Conservation (phyloP, 805 yeast species). For the Candida hispaniensis region DNA sequence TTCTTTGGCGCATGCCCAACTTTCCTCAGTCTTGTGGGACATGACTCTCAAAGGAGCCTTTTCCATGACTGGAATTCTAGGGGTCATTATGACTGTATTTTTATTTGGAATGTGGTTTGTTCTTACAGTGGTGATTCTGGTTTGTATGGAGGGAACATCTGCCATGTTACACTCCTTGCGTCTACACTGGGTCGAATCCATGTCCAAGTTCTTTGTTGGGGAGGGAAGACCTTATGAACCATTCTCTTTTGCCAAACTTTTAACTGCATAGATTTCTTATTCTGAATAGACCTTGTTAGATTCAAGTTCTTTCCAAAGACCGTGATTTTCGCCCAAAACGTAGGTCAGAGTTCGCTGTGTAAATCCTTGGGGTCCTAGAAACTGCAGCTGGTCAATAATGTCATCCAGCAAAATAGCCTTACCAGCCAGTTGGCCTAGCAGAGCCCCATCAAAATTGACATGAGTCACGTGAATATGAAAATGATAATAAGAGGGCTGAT, state of each 20-base stretch:
- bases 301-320: constrained; percentile 42
- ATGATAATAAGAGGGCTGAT: constrained; percentile 94
- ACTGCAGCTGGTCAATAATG: constrained; percentile 57
- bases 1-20: constrained; percentile 92
- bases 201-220: constrained; percentile 97
- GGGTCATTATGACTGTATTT: constrained; percentile 63
- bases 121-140: constrained; percentile 81
- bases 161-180: constrained; percentile 98
- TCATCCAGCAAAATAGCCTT: constrained; percentile 76
- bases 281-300: not conserved
- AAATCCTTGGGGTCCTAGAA: constrained; percentile 48
- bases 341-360: constrained; percentile 49
- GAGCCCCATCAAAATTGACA: constrained; percentile 51
- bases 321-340: constrained; percentile 65
- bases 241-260: constrained; percentile 66
- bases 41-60: constrained; percentile 87
- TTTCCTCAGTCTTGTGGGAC: constrained; percentile 88
- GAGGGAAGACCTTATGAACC: constrained; percentile 89
- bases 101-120: constrained; percentile 93
- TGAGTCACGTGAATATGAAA: constrained; percentile 88
- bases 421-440: constrained; percentile 51
- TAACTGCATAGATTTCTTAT: not conserved
- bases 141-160: constrained; percentile 96
- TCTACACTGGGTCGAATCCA: constrained; percentile 98
- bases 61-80: constrained; percentile 49